Base-by-base conservation (phyloP, 805 yeast genomes). In the Cyberlindnera amylophila region DNA sequence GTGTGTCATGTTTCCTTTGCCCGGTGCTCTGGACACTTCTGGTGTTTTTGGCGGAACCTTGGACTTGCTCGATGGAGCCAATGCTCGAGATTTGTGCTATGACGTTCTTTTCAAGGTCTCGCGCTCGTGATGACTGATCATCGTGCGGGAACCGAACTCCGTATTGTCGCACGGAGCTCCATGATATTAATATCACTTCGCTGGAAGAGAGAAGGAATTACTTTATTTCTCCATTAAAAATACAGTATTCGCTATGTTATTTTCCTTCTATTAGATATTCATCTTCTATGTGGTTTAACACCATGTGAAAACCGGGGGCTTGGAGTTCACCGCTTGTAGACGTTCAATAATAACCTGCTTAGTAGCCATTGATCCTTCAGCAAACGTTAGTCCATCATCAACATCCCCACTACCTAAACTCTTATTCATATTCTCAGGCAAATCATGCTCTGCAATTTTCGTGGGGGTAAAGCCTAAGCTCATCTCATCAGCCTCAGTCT, bases 221-320 rank as follows among this genome's bases (percentile, higher is more conserved):
- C n/a, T n/a, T n/a, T n/a, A n/a, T n/a, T n/a, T n/a, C n/a, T n/a
- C n/a, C n/a, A n/a, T n/a, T n/a, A n/a, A n/a, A n/a, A n/a, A n/a
- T n/a, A n/a, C n/a, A n/a, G n/a, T n/a, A n/a, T n/a, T n/a, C n/a
- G n/a, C n/a, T n/a, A n/a, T n/a, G n/a, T n/a, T n/a, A n/a, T 9
- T 21, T 21, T 21, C 24, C 9, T 9, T 21, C 24, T 21, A 21
- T 21, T 21, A 9, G 9, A 21, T 21, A 21, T 21, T 9, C 9
- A 27, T 5, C 30, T 11, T 12, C 14, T 32, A 14, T 15, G 18
- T 51, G 11, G 27, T 6, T 28, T 38, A 79, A 52, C 86, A 81
- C 78, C 86, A 81, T 1, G 86, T 79, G 47, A 81, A 80, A 1
- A 82, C 77, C 0, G 88, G 86, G 0, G 82, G 79, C 46, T 68